Evolutionary conservation across 495 filamentous ascomycete species (phyloP), one percentile per base, ranked within the genome.

Genomic region (Daldinia concentrica): DNA sequence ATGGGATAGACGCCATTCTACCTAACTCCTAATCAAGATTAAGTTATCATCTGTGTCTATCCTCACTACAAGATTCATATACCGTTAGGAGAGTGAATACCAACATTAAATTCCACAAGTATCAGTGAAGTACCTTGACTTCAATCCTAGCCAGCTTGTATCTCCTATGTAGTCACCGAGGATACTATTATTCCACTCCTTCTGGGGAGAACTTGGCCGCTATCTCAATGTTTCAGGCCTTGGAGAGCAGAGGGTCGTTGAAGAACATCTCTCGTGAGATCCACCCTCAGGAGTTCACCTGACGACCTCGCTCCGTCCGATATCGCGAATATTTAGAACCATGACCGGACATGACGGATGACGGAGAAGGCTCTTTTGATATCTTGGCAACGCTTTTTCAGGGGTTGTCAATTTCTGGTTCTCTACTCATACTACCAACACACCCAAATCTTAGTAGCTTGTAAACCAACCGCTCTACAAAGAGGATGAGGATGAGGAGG

Each of bases 121-220:
- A 66, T 52, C 36, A 32, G 29, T 6, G 9, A 66, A 62, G 68
- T 71, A 66, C 58, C 51, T 58, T 22, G 27, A 41, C 17, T 45
- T 24, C 51, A 32, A 24, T 27, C 39, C 29, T 15, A 24, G 17
- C n/a, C 17, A 27, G 58, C 26, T 59, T 59, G 68, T 66, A 66
- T 71, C 34, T 66, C 51, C 41, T 54, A 66, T 52, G 68, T 63
- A 71, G 39, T 37, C 30, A 41, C n/a, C 62, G 29, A 55, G 30
- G 54, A n/a, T 34, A 29, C 22, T 26, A 3, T 24, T n/a, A 60
- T 52, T 52, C 45, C 22, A 56, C 22, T 61, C 58, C 34, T 59
- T 61, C 62, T 39, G 14, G 55, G 22, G 1, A n/a, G 19, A 48
- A 3, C 19, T 48, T 22, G 17, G 60, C 50, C 12, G 29, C 26